These are phyloP conservation scores for Lasiodiplodia sp. DNA, from an alignment of 2,329 filamentous ascomycete genomes.

Conservation along the genomic window DNA sequence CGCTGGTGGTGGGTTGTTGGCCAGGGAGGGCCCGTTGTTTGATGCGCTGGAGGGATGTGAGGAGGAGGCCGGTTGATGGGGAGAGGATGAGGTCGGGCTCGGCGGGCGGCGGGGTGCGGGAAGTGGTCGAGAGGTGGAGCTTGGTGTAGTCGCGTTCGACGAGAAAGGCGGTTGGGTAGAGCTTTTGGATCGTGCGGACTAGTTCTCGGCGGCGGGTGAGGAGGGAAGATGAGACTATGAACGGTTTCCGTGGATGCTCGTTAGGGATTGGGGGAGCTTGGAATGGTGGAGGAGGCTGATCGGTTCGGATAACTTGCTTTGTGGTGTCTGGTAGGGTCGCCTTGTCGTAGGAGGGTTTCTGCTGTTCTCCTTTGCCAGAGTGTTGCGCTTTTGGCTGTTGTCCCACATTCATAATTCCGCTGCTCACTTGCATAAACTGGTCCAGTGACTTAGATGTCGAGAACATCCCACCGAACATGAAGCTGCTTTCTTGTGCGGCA, in stretches of 20 bases:
- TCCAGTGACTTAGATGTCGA: constrained; percentile 54
- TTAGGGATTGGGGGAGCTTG: constrained; percentile 33
- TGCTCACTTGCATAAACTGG: constrained; percentile 60
- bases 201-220: constrained; percentile 54
- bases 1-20: constrained; percentile 42
- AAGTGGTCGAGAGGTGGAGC: constrained; percentile 32
- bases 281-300: not conserved
- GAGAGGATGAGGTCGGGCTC: constrained; percentile 80
- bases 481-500: not conserved
- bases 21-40: constrained; percentile 76
- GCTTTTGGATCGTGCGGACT: constrained; percentile 57
- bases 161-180: constrained; percentile 59
- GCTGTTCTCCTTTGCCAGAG: not conserved
- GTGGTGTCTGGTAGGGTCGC: not conserved
- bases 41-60: constrained; percentile 74
- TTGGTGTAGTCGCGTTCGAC: constrained; percentile 67
- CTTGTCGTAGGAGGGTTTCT: not conserved
- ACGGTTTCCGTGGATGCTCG: constrained; percentile 41
- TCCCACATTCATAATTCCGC: not conserved
- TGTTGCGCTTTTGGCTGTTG: not conserved
- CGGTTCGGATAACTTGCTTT: not conserved
- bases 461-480: constrained; percentile 41
- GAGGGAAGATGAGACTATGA: constrained; percentile 62
- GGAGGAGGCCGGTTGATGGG: constrained; percentile 70
- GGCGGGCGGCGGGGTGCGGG: constrained; percentile 33